phyloP scores from a whole-genome alignment of 116 monocot genomes.

The Iris pallida region DNA sequence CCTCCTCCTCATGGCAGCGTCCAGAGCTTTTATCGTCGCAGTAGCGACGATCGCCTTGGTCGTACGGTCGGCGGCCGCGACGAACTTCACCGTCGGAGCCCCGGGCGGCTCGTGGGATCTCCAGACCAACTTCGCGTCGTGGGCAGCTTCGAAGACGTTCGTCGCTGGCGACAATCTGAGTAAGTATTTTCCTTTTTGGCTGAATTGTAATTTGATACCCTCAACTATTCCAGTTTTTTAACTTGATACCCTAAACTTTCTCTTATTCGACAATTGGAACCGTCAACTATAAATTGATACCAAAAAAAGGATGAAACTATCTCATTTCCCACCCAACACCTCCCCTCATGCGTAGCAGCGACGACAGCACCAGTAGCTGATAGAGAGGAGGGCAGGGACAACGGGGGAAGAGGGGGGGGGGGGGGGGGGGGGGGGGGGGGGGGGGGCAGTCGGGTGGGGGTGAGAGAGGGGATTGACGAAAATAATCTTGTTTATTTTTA shows the following conservation, averaged over 20 bases:
- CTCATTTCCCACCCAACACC: too few relatives aligned
- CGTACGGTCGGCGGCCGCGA: neutral
- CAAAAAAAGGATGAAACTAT: neutral
- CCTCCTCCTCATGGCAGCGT: neutral
- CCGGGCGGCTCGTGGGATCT: slow-evolving; percentile 16
- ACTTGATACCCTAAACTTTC: neutral
- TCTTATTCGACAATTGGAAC: neutral
- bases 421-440: too few relatives aligned
- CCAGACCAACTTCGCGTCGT: neutral
- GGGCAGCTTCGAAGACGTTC: slow-evolving; percentile 13
- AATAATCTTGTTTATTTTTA: too few relatives aligned
- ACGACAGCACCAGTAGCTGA: too few relatives aligned
- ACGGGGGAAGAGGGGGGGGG: too few relatives aligned
- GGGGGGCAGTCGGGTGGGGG: too few relatives aligned
- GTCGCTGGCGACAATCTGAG: slow-evolving; percentile 11
- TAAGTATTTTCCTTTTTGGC: neutral
- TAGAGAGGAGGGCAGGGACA: too few relatives aligned
- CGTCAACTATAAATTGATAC: neutral
- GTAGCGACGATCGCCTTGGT: neutral
- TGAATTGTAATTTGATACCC: neutral
- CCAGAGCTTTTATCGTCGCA: neutral
- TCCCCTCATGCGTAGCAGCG: too few relatives aligned
- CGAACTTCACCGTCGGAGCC: neutral
- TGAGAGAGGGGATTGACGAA: too few relatives aligned
- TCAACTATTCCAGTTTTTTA: neutral